Evolutionary conservation across 2,329 filamentous ascomycete genomes (phyloP), one percentile per base, ranked within the genome.

Genomic region (Aureobasidium musti): DNA sequence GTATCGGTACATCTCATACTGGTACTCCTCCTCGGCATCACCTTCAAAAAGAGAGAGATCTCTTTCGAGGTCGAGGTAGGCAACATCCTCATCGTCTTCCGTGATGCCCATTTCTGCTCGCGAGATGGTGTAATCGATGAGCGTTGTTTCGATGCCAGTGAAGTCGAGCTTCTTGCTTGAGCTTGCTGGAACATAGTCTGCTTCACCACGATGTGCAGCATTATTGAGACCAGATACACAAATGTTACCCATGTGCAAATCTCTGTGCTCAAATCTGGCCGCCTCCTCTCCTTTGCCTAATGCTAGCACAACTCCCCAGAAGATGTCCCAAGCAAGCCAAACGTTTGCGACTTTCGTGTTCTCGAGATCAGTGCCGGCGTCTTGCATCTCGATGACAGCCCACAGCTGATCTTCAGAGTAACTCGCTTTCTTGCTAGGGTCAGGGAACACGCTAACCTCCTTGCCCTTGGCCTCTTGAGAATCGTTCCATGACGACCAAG

Each of bases 121-220:
- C 1, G 86, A 88, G 41, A 89, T 81, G 1, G 87, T 89, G 74
- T 89, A 89, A 74, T 89, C 87, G 70, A 89, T 89, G 28, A 89
- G 82, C 0, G 87, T 89, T 1, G 86, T 86, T 70, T 87, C 84
- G 4, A 89, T 75, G 1, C 79, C 79, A 17, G 84, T 85, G 66
- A 85, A 80, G 2, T 82, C 81, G 28, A 87, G 73, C 49, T 79
- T 82, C 26, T 73, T 72, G 26, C 11, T 63, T 28, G 37, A 26
- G 21, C 68, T 69, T 41, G 70, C 33, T 43, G 74, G 72, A 77
- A 71, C 68, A 30, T 23, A 63, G 28, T 65, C 64, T 39, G 49
- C 39, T 37, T 60, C 67, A 35, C 63, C 53, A 57, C 77, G 76
- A 14, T 65, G n/a, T 37, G 50, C 41, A 49, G 50, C 14, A 23